Base-by-base conservation (phyloP, 106 monocot genomes). In the Apostasia ramifera region DNA sequence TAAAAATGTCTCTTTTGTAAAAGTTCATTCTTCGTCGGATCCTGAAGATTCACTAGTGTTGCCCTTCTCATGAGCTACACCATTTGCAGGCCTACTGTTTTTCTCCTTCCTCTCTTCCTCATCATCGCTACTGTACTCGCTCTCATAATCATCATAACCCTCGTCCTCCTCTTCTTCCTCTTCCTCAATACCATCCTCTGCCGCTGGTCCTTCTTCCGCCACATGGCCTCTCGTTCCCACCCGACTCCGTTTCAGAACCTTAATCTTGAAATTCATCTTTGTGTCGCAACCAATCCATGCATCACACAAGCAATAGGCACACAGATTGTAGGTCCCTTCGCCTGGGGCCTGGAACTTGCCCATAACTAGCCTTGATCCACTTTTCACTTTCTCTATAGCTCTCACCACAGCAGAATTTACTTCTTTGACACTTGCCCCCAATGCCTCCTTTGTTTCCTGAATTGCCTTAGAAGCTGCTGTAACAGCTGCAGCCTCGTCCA, bases 271-370 rank as follows among this genome's bases (percentile, higher is more conserved):
- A 63, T 71, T 82, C 1, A 78, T 85, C 78, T 89, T 97, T 74
- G 13, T 66, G 41, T 97, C 95, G 14, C 92, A 92, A 2, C 92
- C 95, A 42, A 92, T 83, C 95, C 95, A 97, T 1, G 92, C 56
- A 62, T 97, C 95, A 53, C 89, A 97, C 67, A 97, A 53, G 59
- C 89, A 89, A 64, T 81, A 85, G 2, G 71, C 76, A 11, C 84
- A 71, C 26, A 97, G 76, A 49, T 80, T 86, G 66, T 92, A 92
- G 65, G 12, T 97, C 26, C 95, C 95, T 66, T 89, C 92, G 0
- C 60, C 76, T 6, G 91, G 95, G 3, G 92, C 89, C 53, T 86
- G 92, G 74, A 97, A 97, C 74, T 97, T 92, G 41, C 92, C 86
- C 82, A 97, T 92, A 42, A 97, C 89, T 71, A 97, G 55, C 68